Evolutionary conservation across 805 yeast genomes (phyloP), one percentile per base, ranked within the genome.

Genomic region (Candida ulmi): DNA sequence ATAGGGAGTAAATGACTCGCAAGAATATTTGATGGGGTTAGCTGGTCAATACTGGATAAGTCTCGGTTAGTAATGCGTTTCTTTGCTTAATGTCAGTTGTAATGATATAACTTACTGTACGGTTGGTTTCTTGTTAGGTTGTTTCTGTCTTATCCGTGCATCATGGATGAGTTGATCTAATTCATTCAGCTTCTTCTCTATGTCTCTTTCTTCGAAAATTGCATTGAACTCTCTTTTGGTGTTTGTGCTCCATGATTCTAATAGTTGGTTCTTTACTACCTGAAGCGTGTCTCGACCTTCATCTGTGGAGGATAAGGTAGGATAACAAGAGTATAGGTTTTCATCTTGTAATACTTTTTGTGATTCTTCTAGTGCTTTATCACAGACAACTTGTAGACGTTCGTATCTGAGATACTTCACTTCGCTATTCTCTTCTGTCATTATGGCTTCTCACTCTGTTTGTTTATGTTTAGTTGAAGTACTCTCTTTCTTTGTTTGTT

Each of bases 311-410:
- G 75, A 63, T 7, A 77, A 58, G 5, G 63, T 55, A 4, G 84
- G 84, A 48, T 70, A 78, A 48, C 83, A 78, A 12, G 65, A 47
- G 21, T 62, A 55, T 16, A 78, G 51, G 41, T 72, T 73, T 15
- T 74, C 80, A 8, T 65, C 56, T 4, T 73, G 62, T 21, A 78
- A 53, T 18, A 70, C 65, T 43, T 66, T 69, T 36, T 74, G 69
- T 3, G 78, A 68, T 45, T 72, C 78, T 21, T 70, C 72, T 11
- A 78, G 62, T 0, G 83, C 80, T 40, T 74, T 68, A 2, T 58
- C 55, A 35, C 74, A 64, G 18, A 78, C 75, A 23, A 66, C 60
- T 33, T 60, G 52, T n/a, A 78, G 63, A 28, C 79, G 59, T 26
- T 68, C 66, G 44, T 58, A 74, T 27, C 84, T 57, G 11, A 77